Base-by-base conservation (phyloP, 768 basidiomycete genomes). In the Leucocoprinus leucothites region DNA sequence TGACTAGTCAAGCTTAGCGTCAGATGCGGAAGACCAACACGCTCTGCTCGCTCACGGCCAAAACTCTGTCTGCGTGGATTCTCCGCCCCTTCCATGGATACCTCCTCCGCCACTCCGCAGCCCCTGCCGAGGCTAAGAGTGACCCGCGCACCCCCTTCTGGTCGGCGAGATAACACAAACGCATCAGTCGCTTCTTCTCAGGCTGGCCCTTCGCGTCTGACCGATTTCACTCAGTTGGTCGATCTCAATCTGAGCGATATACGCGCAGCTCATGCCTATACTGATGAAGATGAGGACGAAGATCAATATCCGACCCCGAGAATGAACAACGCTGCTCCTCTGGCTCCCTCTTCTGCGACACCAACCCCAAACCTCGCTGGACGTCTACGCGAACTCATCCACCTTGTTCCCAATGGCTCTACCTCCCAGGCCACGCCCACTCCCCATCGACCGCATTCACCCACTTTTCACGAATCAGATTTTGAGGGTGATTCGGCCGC, bases 341-440 rank as follows among this genome's bases (percentile, higher is more conserved):
- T 61, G 40, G 57, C 64, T 2, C 63, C 64, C 25, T 48, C 63
- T 19, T 64, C 61, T 3, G 77, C 77, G 49, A 84, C 77, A 1
- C 80, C 85, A 6, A 47, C 35, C n/a, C 26, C 47, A 16, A 56
- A 18, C 11, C 54, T 56, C 14, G 84, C 86, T 18, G 78, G 75
- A 19, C 81, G 84, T 46, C 77, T 89, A 18, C 84, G 87, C 45
- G 84, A 84, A 21, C 69, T 88, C 3, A 71, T 88, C 8, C 69
- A 76, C 28, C 81, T 77, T 54, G 71, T 81, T 52, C 77, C 80
- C 31, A 73, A 72, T 22, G 50, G 57, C 22, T 57, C 57, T 48
- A 45, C 24, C 18, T 48, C 53, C 21, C 53, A 49, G 31, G 11
- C 9, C 13, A 51, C 57, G n/a, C 55, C 54, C n/a, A 44, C 47